Conservation (phyloP, 257 asterid species). For the Salvia hispanica region DNA sequence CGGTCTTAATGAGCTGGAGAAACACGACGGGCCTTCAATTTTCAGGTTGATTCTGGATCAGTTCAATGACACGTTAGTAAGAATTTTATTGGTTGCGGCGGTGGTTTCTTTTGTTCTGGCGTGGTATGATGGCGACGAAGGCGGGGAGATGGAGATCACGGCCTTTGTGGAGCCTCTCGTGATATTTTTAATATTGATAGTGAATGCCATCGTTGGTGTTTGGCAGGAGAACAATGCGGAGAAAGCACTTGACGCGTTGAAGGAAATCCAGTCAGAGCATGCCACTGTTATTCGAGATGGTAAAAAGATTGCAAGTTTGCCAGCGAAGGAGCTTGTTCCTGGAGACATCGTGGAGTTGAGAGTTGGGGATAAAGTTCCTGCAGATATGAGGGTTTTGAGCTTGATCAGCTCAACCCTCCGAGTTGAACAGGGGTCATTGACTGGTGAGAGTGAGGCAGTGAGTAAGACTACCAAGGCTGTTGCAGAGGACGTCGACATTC, state of each 20-base stretch:
- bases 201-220: constrained; percentile 94
- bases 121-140: constrained; percentile 92
- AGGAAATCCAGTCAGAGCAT: constrained; percentile 96
- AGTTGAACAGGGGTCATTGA: constrained; percentile 91
- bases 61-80: constrained; percentile 88
- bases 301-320: constrained; percentile 58
- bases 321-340: constrained; percentile 93
- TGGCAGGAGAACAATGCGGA: constrained; percentile 99
- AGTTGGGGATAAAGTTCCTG: constrained; percentile 97
- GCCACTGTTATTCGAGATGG: constrained; percentile 86
- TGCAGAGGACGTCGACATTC: constrained; percentile 86
- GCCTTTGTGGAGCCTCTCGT: constrained; percentile 98
- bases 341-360: constrained; percentile 97
- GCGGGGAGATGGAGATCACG: constrained; percentile 93
- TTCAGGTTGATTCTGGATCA: constrained; percentile 83
- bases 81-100: constrained; percentile 90
- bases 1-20: constrained; percentile 89
- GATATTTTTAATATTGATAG: constrained; percentile 88
- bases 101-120: constrained; percentile 94
- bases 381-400: constrained; percentile 92
- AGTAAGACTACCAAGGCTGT: constrained; percentile 85
- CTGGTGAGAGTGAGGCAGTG: constrained; percentile 98
- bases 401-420: constrained; percentile 92
- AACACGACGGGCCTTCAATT: constrained; percentile 91
- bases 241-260: constrained; percentile 94